phyloP scores from a whole-genome alignment of 2,329 filamentous ascomycete genomes.

The Domatiomyces globalis region DNA sequence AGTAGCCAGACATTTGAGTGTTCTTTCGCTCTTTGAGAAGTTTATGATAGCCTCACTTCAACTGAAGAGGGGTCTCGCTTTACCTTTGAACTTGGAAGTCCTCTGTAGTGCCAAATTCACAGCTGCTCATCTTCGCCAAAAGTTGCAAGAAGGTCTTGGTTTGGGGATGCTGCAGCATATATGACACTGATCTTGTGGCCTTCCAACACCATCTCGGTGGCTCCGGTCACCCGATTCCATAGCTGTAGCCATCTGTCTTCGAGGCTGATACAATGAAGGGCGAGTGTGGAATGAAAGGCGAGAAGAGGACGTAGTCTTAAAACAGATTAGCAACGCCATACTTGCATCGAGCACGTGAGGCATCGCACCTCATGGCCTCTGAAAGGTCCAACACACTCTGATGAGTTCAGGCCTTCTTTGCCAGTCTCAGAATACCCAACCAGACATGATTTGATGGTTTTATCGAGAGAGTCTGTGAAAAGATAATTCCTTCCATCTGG shows the following conservation, averaged over 20 bases:
- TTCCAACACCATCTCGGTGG: slow-evolving; percentile 94
- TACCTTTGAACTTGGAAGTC: no score
- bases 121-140: no score
- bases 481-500: slow-evolving; percentile 77
- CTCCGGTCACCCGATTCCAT: slow-evolving; percentile 88
- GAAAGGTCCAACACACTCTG: slow-evolving; percentile 90
- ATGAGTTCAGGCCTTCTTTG: slow-evolving; percentile 58
- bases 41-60: no score
- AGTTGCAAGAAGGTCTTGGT: slow-evolving; percentile 45
- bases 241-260: slow-evolving; percentile 93
- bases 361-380: slow-evolving; percentile 75
- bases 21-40: no score
- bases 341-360: background rate
- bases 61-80: no score
- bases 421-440: slow-evolving; percentile 56
- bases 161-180: slow-evolving; percentile 84
- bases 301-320: slow-evolving; percentile 89
- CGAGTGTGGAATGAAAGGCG: slow-evolving; percentile 84
- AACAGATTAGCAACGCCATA: background rate
- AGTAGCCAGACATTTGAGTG: no score
- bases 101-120: no score
- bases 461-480: slow-evolving; percentile 86
- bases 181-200: slow-evolving; percentile 99
- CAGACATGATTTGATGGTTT: slow-evolving; percentile 99
- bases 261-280: slow-evolving; percentile 94